Evolutionary conservation across 208 protist genomes (phyloP).

Genomic region (Leishmania martiniquensis): DNA sequence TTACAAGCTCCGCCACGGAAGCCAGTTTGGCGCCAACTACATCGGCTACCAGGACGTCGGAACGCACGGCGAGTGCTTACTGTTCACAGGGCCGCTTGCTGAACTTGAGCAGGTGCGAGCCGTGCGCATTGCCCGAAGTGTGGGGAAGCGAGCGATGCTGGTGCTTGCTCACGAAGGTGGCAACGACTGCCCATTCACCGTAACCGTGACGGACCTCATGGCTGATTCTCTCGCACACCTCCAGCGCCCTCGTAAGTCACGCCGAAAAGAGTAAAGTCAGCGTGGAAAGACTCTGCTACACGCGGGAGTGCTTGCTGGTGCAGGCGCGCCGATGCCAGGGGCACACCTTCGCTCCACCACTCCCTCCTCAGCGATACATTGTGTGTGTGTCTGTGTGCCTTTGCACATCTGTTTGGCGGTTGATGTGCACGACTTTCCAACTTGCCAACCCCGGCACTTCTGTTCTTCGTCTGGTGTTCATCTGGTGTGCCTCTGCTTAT

Average conservation of each 20-base stretch:
- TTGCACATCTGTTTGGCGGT: not conserved
- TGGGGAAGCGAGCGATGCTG: constrained; percentile 53
- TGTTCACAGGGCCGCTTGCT: constrained; percentile 55
- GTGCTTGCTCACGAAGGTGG: constrained; percentile 12
- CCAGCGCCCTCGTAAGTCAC: constrained; percentile 1
- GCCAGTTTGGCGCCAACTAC: constrained; percentile 67
- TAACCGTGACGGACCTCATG: constrained; percentile 1
- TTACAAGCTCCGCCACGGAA: constrained; percentile 61
- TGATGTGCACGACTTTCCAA: not conserved
- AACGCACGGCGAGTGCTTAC: constrained; percentile 53
- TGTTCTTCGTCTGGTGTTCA: not conserved
- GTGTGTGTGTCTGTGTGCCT: not conserved
- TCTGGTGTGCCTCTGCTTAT: not conserved
- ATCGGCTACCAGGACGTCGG: constrained; percentile 54
- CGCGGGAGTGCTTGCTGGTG: not conserved
- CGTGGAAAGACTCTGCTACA: not conserved
- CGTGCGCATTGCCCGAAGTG: constrained; percentile 51
- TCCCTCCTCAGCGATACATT: not conserved
- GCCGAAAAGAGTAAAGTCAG: constrained; percentile 1
- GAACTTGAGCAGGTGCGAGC: constrained; percentile 44
- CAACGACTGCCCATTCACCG: not conserved
- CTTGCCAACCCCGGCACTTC: not conserved
- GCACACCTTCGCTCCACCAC: not conserved
- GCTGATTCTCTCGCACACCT: not conserved
- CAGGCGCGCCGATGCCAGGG: not conserved